A percentile compares a stretch with the other conserved stretches of the same genome.
phyloP scores from a whole-genome alignment of 441 rosid genomes.

The Adansonia madagascariensis region DNA sequence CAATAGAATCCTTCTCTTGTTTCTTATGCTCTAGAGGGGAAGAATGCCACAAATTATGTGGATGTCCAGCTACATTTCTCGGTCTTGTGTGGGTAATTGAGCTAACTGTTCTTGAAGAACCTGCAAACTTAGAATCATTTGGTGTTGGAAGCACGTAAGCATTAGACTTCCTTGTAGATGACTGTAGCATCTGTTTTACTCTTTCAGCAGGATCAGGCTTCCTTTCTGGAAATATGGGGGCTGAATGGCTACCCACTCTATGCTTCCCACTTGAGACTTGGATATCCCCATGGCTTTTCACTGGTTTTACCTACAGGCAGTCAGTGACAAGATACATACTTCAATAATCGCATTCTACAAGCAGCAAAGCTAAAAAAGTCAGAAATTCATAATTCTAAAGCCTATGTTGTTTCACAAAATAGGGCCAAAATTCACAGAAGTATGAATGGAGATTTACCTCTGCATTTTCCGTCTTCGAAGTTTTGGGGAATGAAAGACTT shows the following conservation, averaged over 20 bases:
- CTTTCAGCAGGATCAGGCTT: slow-evolving; percentile 65
- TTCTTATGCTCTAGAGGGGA: slow-evolving; percentile 86
- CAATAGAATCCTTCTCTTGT: slow-evolving; percentile 51
- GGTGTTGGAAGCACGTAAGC: slow-evolving; percentile 91
- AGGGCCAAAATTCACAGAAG: background rate
- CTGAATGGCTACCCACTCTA: slow-evolving; percentile 73
- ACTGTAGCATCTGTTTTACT: slow-evolving; percentile 55
- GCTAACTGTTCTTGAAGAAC: slow-evolving; percentile 46
- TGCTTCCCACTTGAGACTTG: slow-evolving; percentile 47
- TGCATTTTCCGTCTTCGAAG: slow-evolving; percentile 44
- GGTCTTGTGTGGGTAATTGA: slow-evolving; percentile 52
- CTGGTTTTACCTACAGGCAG: slow-evolving; percentile 52
- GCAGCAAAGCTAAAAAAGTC: background rate
- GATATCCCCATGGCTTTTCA: slow-evolving; percentile 51
- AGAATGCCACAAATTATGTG: slow-evolving; percentile 70
- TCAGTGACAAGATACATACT: slow-evolving; percentile 6
- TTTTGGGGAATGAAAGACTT: slow-evolving; percentile 52
- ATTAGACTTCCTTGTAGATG: slow-evolving; percentile 46
- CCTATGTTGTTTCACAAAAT: background rate
- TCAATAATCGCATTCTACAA: background rate
- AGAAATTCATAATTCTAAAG: background rate
- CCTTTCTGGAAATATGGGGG: slow-evolving; percentile 81
- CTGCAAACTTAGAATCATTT: slow-evolving; percentile 48
- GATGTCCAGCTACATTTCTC: slow-evolving; percentile 44
- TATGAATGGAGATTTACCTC: slow-evolving; percentile 45